Conservation (phyloP, 257 asterid genomes). For the Gynochthodes officinalis region DNA sequence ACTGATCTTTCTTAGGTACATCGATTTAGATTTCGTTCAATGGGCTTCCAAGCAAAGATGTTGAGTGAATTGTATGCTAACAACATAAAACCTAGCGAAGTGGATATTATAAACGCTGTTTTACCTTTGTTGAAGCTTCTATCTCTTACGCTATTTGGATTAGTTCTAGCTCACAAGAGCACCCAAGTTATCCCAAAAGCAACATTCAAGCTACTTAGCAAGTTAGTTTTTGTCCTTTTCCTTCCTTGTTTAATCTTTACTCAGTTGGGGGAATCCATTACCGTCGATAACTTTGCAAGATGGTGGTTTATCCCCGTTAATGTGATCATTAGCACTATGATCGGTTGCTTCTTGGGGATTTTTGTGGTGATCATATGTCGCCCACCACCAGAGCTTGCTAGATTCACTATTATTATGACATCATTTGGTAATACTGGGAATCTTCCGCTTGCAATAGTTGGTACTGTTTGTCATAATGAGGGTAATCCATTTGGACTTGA, state of each 20-base stretch:
- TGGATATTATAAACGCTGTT: slow-evolving; percentile 27
- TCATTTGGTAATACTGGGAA: slow-evolving; percentile 47
- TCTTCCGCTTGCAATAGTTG: slow-evolving; percentile 36
- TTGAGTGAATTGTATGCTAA: slow-evolving; percentile 15
- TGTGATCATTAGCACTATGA: slow-evolving; percentile 34
- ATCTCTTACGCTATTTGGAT: slow-evolving; percentile 27
- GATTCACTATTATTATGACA: slow-evolving; percentile 42
- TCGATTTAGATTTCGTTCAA: background rate
- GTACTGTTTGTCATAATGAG: slow-evolving; percentile 33
- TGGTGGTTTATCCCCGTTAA: slow-evolving; percentile 50
- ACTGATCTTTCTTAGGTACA: background rate
- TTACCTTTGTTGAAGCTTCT: slow-evolving; percentile 38
- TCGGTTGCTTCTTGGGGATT: slow-evolving; percentile 35
- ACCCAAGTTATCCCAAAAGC: slow-evolving; percentile 29
- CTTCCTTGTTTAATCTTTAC: slow-evolving; percentile 42
- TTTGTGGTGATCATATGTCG: slow-evolving; percentile 33
- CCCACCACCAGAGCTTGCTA: slow-evolving; percentile 35
- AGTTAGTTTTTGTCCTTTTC: slow-evolving; percentile 43
- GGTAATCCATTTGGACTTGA: slow-evolving; percentile 35
- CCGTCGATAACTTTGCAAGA: slow-evolving; percentile 19
- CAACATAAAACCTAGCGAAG: slow-evolving; percentile 20
- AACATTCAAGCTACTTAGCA: slow-evolving; percentile 44
- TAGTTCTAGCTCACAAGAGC: slow-evolving; percentile 30
- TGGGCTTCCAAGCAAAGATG: background rate
- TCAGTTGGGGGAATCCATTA: slow-evolving; percentile 37